Base-by-base conservation (phyloP, 2,329 filamentous ascomycete species). In the Colletotrichum musicola region DNA sequence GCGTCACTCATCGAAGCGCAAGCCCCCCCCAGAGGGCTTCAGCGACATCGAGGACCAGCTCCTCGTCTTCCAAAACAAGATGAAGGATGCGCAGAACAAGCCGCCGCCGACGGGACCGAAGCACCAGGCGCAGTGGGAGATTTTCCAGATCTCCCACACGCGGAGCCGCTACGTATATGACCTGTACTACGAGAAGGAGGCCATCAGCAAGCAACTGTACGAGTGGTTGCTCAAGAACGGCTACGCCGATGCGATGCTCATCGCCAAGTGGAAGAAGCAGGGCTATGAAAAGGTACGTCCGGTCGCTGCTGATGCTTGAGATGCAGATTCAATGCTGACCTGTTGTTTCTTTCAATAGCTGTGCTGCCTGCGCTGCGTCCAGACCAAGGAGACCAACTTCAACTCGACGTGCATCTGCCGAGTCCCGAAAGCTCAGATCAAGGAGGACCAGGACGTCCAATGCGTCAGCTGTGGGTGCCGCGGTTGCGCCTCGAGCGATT, bases 321-420 rank as follows among this genome's bases (percentile, higher is more conserved):
- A 42, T 71, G 51, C 76, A 82, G 68, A 80, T 64, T 5, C 38
- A 53, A 25, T 49, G 20, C 54, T 68, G 40, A 68, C 40, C 14
- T 30, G 27, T 35, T 35, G 7, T 10, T 35, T 35, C 3, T 16
- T 13, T 38, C 30, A 20, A 40, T 76, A 96, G 93, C 83, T 99
- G 50, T 99, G 96, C 81, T 99, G 96, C 80, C 85, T 98, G 63
- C 90, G 95, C 71, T 99, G 96, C 81, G 95, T 99, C 64, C 96
- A 99, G 81, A 98, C 96, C n/a, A 98, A 98, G 81, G 96, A 99
- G 85, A 99, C 96, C 35, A 99, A 99, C 81, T 99, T 98, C 84
- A 96, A 95, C 80, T 93, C 93, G 72, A 99, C 95, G 1, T 99
- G 96, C 79, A 96, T 99, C 76, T 99, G 96, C 80, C 93, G 96